Evolutionary conservation across 257 asterid genomes (phyloP).

Genomic region (Solanum arcanum): DNA sequence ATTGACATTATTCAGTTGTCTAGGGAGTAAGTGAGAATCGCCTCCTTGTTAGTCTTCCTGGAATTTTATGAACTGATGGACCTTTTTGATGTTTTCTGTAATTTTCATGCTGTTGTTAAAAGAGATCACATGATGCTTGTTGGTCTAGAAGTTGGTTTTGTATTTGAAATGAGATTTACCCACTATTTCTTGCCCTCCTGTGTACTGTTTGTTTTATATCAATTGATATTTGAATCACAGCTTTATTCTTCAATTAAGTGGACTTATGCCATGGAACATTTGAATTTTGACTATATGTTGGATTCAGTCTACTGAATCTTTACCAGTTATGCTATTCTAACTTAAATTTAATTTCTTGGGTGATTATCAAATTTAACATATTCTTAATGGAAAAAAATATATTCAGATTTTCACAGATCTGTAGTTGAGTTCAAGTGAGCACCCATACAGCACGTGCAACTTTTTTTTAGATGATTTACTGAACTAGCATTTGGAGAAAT

Average conservation of each 20-base stretch:
- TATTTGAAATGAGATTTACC: not conserved
- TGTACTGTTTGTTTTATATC: not conserved
- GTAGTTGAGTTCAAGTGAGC: not conserved
- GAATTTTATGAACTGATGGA: not conserved
- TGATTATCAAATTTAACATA: not conserved
- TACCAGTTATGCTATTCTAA: not conserved
- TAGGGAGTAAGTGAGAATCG: conserved; percentile 60
- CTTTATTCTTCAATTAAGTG: not conserved
- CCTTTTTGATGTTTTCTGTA: not conserved
- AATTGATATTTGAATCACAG: not conserved
- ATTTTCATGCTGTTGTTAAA: not conserved
- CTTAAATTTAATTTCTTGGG: not conserved
- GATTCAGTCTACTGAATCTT: not conserved
- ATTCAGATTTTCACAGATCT: not conserved
- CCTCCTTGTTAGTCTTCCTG: not conserved
- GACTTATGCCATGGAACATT: not conserved
- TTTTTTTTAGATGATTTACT: not conserved
- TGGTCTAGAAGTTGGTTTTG: not conserved
- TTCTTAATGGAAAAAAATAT: not conserved
- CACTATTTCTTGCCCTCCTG: not conserved
- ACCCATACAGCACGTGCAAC: not conserved
- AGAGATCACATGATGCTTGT: not conserved
- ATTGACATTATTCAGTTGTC: conserved; percentile 65
- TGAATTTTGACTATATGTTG: not conserved
- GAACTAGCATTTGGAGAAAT: not conserved